Percentiles rank a stretch among this genome's conserved stretches.
Evolutionary conservation across 2,329 filamentous ascomycete genomes (phyloP).

Genomic region (Nothopassalora personata): DNA sequence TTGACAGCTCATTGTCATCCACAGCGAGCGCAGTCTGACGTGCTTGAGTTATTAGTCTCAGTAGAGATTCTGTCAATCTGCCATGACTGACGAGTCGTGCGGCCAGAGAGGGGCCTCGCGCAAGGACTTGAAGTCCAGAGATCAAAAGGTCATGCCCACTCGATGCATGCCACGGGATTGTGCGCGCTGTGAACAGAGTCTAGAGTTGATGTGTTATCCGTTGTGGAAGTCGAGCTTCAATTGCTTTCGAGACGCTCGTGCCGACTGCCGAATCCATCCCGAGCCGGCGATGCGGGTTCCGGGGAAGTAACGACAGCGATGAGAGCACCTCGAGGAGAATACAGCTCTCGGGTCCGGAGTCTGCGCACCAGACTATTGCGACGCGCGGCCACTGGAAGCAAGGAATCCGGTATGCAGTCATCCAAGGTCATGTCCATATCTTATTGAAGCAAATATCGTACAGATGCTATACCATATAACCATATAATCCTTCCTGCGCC

Average conservation of each 20-base stretch:
- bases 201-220: not conserved
- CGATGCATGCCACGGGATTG: too few species aligned
- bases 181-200: not conserved
- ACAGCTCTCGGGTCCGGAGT: too few species aligned
- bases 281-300: not conserved
- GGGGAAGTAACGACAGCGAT: not conserved
- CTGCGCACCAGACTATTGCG: not conserved
- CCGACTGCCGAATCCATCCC: not conserved
- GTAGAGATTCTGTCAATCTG: not conserved
- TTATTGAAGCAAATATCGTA: not conserved
- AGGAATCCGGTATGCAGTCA: not conserved
- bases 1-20: slow-evolving; percentile 7
- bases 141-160: too few species aligned
- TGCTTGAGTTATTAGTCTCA: not conserved
- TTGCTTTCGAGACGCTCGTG: not conserved
- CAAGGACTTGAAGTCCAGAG: not conserved
- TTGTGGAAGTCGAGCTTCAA: not conserved
- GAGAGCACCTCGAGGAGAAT: not conserved
- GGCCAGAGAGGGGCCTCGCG: not conserved
- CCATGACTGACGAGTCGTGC: not conserved
- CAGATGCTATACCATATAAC: not conserved
- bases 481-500: not conserved
- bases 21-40: not conserved
- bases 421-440: not conserved
- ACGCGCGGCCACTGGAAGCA: not conserved